Conservation (phyloP, 208 protist species). For the Entamoeba dispar region DNA sequence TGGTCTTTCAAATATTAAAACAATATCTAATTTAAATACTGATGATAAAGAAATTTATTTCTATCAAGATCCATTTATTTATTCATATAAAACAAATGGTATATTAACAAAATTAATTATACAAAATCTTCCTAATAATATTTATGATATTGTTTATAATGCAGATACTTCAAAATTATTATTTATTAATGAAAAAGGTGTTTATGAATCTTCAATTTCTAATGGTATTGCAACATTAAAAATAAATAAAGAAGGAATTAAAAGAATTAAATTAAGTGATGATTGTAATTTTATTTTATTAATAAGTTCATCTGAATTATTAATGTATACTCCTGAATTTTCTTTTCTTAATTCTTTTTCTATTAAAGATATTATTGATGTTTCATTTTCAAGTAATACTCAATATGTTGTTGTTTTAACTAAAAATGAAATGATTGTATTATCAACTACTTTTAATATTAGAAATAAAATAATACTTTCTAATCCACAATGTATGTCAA, state of each 20-base stretch:
- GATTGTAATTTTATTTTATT: not conserved
- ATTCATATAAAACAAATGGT: not conserved
- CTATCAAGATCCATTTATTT: not conserved
- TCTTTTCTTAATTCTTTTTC: not conserved
- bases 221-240: not conserved
- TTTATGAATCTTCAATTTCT: not conserved
- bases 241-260: not conserved
- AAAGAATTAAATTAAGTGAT: not conserved
- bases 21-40: not conserved
- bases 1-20: not conserved
- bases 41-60: not conserved
- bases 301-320: not conserved
- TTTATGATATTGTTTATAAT: not conserved
- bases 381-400: not conserved
- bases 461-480: not conserved
- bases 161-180: not conserved
- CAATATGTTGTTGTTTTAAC: not conserved
- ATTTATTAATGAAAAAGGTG: not conserved
- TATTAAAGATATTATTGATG: not conserved
- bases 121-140: not conserved
- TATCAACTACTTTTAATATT: not conserved
- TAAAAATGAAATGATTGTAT: not conserved
- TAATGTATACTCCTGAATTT: not conserved
- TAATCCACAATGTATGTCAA: not conserved
- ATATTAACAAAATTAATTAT: not conserved